Evolutionary conservation across 2,329 filamentous ascomycete species (phyloP).

Genomic region (Delphinella strobiligena): DNA sequence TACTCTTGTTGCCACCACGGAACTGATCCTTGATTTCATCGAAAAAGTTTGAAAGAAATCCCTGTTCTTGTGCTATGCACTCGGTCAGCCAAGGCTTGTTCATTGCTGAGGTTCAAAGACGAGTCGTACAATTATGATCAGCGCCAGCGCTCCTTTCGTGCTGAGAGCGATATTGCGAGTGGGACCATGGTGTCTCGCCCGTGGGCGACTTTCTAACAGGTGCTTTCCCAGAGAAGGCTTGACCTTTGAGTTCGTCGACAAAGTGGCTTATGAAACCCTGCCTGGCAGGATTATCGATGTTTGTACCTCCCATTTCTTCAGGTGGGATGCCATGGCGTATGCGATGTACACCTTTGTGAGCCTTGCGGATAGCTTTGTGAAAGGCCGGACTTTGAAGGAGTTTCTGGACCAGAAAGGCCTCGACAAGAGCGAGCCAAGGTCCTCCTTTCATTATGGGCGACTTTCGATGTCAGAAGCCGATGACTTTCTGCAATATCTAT

Average conservation of each 20-base stretch:
- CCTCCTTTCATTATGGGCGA: background rate
- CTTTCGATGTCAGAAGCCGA: background rate
- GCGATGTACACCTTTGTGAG: constrained; percentile 35
- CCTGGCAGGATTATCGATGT: constrained; percentile 27
- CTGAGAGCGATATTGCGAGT: background rate
- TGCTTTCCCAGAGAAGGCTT: constrained; percentile 13
- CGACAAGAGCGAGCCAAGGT: constrained; percentile 7
- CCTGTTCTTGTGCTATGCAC: constrained; percentile 11
- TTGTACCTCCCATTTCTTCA: constrained; percentile 36
- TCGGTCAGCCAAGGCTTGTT: background rate
- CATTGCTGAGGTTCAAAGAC: background rate
- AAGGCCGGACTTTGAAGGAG: constrained; percentile 43
- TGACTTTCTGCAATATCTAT: no score
- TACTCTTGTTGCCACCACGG: constrained; percentile 13
- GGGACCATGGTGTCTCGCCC: no score
- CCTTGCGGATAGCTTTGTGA: constrained; percentile 39
- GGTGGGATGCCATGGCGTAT: constrained; percentile 35
- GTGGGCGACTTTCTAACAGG: no score
- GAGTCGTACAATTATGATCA: background rate
- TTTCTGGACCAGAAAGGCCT: constrained; percentile 16
- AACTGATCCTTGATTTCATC: constrained; percentile 40
- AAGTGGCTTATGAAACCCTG: constrained; percentile 37
- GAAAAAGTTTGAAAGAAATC: constrained; percentile 34
- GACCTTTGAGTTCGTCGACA: constrained; percentile 39
- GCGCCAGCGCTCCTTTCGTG: background rate